Evolutionary conservation across 2,329 filamentous ascomycete genomes (phyloP).

Genomic region (Fusarium subglutinans): DNA sequence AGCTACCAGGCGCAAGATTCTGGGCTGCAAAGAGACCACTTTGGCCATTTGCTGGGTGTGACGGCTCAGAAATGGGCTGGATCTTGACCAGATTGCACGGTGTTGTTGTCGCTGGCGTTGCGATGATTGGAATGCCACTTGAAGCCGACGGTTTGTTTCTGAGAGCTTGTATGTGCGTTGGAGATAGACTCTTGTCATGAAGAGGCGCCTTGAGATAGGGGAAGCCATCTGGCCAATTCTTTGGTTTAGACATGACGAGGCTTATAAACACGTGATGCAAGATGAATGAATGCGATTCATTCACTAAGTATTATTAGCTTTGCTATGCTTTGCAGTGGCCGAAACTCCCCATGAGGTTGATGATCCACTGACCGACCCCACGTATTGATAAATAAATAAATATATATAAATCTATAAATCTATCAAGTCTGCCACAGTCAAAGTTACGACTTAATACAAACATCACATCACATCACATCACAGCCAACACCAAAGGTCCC

Average conservation of each 20-base stretch:
- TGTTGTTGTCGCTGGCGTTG: conserved; percentile 48
- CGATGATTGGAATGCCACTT: conserved; percentile 36
- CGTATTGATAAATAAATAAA: neutral
- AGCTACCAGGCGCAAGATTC: conserved; percentile 61
- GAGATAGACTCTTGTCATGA: conserved; percentile 57
- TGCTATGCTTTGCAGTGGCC: neutral
- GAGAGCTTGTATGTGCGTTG: conserved; percentile 53
- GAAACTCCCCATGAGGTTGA: neutral
- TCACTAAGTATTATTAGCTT: neutral
- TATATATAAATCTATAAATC: neutral
- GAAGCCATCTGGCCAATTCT: conserved; percentile 66
- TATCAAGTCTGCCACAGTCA: neutral
- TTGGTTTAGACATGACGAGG: conserved; percentile 52
- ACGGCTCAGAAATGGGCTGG: conserved; percentile 57
- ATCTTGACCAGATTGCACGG: conserved; percentile 64
- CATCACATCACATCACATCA: neutral
- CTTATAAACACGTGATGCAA: no score
- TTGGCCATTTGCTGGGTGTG: conserved; percentile 68
- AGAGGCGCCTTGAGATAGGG: conserved; percentile 62
- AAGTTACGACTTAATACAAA: neutral
- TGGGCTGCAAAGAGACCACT: conserved; percentile 67
- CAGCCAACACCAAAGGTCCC: neutral
- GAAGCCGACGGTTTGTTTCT: conserved; percentile 42
- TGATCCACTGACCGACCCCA: neutral
- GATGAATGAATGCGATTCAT: neutral